phyloP scores from a whole-genome alignment of 345 rosid species.

The Ailanthus altissimus region DNA sequence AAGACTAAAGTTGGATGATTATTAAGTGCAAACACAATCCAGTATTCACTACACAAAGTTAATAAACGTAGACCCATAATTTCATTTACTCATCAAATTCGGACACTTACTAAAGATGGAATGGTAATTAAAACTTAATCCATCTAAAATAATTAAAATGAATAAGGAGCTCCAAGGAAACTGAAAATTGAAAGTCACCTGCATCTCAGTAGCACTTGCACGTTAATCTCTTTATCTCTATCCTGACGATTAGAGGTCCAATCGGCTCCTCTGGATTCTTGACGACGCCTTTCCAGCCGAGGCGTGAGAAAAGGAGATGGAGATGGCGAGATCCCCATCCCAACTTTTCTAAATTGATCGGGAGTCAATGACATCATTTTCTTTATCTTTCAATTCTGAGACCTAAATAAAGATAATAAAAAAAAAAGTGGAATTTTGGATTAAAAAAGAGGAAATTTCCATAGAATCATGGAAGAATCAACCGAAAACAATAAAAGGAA shows the following conservation, averaged over 20 bases:
- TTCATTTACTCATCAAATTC: no score
- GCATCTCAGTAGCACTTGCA: conserved; percentile 88
- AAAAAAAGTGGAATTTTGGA: not conserved
- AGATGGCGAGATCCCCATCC: conserved; percentile 67
- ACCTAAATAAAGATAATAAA: conserved; percentile 13
- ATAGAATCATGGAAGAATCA: not conserved
- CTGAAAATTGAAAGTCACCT: conserved; percentile 32
- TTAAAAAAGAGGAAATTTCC: not conserved
- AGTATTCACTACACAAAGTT: not conserved
- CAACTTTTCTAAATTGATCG: conserved; percentile 59
- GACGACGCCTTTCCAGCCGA: conserved; percentile 78
- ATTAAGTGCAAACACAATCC: not conserved
- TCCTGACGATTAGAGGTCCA: conserved; percentile 62
- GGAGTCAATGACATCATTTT: conserved; percentile 69
- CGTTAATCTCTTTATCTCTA: conserved; percentile 78
- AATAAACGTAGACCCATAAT: no score
- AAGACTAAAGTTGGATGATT: not conserved
- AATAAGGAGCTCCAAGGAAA: not conserved
- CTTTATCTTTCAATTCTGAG: not conserved
- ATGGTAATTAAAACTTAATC: not conserved
- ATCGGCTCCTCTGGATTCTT: conserved; percentile 50
- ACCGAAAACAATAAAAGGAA: no score
- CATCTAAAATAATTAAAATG: not conserved
- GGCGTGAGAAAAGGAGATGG: conserved; percentile 88
- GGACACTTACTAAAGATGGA: not conserved